Evolutionary conservation across 2,329 filamentous ascomycete genomes (phyloP).

Genomic region (Dactylonectria macrodidyma): DNA sequence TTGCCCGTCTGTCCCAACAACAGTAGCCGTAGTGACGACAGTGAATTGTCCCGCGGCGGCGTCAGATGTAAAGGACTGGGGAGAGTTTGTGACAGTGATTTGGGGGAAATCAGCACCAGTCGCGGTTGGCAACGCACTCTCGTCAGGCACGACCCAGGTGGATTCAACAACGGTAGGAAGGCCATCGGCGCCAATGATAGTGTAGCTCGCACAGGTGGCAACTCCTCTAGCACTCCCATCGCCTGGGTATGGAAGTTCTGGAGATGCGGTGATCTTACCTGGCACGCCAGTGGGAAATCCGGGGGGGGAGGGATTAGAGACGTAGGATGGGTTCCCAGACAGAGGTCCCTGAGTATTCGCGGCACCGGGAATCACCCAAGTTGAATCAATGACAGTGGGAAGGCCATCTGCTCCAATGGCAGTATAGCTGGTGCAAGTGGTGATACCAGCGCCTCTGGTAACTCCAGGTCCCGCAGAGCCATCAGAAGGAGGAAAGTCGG

Average conservation of each 20-base stretch:
- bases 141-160: slow-evolving; percentile 48
- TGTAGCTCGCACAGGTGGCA: slow-evolving; percentile 51
- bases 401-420: slow-evolving; percentile 41
- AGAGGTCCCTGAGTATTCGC: slow-evolving; percentile 36
- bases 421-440: slow-evolving; percentile 47
- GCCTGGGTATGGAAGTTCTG: slow-evolving; percentile 22
- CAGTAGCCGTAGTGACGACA: slow-evolving; percentile 50
- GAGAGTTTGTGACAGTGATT: slow-evolving; percentile 19
- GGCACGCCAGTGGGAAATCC: slow-evolving; percentile 46
- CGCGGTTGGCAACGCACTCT: slow-evolving; percentile 38
- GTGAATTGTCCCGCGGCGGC: slow-evolving; percentile 40
- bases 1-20: slow-evolving; percentile 52
- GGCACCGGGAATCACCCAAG: slow-evolving; percentile 48
- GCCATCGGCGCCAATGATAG: slow-evolving; percentile 48
- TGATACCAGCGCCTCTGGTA: slow-evolving; percentile 27
- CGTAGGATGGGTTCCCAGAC: slow-evolving; percentile 40
- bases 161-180: slow-evolving; percentile 50
- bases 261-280: slow-evolving; percentile 36
- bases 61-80: slow-evolving; percentile 30
- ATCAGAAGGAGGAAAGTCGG: slow-evolving; percentile 18
- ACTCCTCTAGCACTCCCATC: slow-evolving; percentile 16
- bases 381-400: slow-evolving; percentile 52
- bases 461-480: slow-evolving; percentile 23
- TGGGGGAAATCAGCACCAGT: slow-evolving; percentile 33
- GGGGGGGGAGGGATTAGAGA: slow-evolving; percentile 36